Evolutionary conservation across 495 filamentous ascomycete genomes (phyloP).

Genomic region (Aspergillus conjunctus): DNA sequence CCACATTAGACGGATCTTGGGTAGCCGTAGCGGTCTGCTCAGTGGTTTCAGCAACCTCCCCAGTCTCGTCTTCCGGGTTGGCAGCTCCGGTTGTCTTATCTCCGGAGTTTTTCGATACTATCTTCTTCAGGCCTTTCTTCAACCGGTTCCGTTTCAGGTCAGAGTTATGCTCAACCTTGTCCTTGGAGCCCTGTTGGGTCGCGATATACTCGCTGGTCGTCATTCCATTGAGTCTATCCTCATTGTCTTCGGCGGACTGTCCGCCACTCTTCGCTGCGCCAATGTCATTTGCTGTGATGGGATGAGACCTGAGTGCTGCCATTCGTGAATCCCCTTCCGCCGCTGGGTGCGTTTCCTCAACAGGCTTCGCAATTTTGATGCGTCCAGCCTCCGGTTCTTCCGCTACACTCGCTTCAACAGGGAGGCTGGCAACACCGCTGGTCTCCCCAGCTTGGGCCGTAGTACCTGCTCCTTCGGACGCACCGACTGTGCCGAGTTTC

Average conservation of each 20-base stretch:
- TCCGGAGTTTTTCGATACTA: conserved; percentile 23
- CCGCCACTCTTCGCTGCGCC: conserved; percentile 22
- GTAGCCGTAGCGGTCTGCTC: conserved; percentile 16
- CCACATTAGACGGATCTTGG: not conserved
- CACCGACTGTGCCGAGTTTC: conserved; percentile 3
- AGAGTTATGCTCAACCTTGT: conserved; percentile 25
- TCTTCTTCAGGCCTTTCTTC: conserved; percentile 32
- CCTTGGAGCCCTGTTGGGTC: conserved; percentile 23
- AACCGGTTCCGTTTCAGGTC: conserved; percentile 22
- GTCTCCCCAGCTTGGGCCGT: conserved; percentile 10
- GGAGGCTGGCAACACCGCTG: not conserved
- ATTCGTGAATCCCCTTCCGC: conserved; percentile 24
- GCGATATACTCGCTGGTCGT: conserved; percentile 21
- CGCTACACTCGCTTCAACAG: not conserved
- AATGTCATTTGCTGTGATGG: conserved; percentile 31
- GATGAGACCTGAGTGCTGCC: conserved; percentile 40
- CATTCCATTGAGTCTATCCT: conserved; percentile 16
- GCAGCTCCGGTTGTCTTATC: conserved; percentile 31
- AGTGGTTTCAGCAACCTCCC: conserved; percentile 26
- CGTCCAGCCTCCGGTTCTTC: conserved; percentile 18
- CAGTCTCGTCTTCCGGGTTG: conserved; percentile 9
- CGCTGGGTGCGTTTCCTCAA: conserved; percentile 11
- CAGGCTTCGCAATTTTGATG: conserved; percentile 10
- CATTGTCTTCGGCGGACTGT: conserved; percentile 17
- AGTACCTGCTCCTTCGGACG: not conserved